Base-by-base conservation (phyloP, 2,329 filamentous ascomycete species). In the Aspergillus udagawae region DNA sequence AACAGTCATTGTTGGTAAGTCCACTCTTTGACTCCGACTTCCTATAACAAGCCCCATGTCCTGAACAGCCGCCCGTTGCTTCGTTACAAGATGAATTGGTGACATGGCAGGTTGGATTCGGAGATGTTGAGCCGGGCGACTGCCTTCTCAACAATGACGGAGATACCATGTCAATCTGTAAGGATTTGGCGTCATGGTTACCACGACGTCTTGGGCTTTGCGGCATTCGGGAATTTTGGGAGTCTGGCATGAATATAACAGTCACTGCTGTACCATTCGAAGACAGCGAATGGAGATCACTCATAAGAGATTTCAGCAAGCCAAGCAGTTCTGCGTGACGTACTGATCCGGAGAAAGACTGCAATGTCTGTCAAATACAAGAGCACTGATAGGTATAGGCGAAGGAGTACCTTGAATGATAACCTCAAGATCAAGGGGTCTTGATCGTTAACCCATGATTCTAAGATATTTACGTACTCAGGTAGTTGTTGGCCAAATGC, bases 1-100 rank as follows among this genome's bases (percentile, higher is more conserved):
- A 97, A 83, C 93, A 97, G 56, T 80, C 79, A 53, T 71, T 72
- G 20, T 77, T 73, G 54, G 71, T 70, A 14, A 52, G 57, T 23
- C 70, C 65, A 29, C 63, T 63, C n/a, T 65, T 63, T 14, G 76
- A 72, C 45, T 75, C 76, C 62, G 84, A 92, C 68, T 87, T 88
- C 71, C 88, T 80, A 63, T 82, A 78, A 79, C 94, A 97, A 28
- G 75, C 70, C 49, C 94, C 94, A 74, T 94, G 92, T 54, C 88
- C 86, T 14, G 89, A 91, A 82, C 94, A 99, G 70, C 85, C 86
- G 66, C 85, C 83, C 2, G 94, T 99, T 44, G 78, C 79, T 56
- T 81, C 80, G 51, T 82, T 77, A 77, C 93, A 97, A 56, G 82
- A 79, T 44, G 86, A 84, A 65, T 86, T 76, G 2, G 86, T 87